A percentile compares a stretch with the other conserved stretches of the same genome.
Conservation (phyloP, 768 basidiomycete genomes). For the Psilocybe cubensis region DNA sequence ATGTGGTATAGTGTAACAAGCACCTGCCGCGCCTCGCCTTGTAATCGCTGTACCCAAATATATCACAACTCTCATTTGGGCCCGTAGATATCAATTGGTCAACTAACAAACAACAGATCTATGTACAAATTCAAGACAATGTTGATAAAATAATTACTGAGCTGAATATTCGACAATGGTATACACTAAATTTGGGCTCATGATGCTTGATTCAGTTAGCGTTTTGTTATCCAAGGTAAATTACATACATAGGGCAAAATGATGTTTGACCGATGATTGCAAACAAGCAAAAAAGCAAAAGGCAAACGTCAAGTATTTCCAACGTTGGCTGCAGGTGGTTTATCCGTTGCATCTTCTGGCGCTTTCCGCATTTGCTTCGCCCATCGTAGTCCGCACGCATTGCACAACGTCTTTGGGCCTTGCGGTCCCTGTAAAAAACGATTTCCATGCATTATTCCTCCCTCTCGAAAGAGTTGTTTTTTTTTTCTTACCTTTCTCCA, state of each 20-base stretch:
- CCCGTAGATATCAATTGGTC: too few relatives aligned
- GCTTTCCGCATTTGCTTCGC: constrained; percentile 65
- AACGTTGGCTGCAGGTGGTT: background rate
- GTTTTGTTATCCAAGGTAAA: too few relatives aligned
- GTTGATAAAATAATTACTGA: too few relatives aligned
- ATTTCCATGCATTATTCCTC: background rate
- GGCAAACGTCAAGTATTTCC: constrained; percentile 3
- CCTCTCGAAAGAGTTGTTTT: background rate
- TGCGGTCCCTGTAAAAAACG: constrained; percentile 68
- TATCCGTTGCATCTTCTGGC: constrained; percentile 37
- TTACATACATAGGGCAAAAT: too few relatives aligned
- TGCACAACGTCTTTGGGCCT: constrained; percentile 97
- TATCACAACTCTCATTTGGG: background rate
- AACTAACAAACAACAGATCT: too few relatives aligned
- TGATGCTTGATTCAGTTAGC: too few relatives aligned
- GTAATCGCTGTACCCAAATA: background rate
- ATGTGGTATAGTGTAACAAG: background rate
- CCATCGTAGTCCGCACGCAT: constrained; percentile 94
- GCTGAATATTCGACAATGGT: too few relatives aligned
- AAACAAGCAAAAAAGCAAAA: background rate
- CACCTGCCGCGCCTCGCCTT: background rate
- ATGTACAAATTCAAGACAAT: too few relatives aligned
- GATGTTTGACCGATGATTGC: too few relatives aligned
- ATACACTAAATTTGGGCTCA: too few relatives aligned
- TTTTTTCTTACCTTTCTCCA: constrained; percentile 77